Conservation (phyloP, 2,329 filamentous ascomycete species). For the Neurospora crassa region DNA sequence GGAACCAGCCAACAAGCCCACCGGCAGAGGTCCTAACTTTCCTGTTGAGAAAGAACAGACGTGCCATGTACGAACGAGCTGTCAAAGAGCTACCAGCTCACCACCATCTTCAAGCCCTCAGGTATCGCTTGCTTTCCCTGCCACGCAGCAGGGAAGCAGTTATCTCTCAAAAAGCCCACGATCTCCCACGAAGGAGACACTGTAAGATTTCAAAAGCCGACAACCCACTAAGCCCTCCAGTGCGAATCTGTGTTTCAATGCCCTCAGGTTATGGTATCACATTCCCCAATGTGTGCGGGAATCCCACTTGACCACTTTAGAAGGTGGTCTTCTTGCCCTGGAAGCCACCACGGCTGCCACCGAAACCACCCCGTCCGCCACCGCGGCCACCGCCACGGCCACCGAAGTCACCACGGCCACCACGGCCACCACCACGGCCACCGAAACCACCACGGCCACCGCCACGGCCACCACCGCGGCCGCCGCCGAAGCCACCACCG, state of each 20-base stretch:
- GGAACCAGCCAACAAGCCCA: constrained; percentile 16
- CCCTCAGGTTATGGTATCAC: constrained; percentile 27
- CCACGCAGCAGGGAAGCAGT: constrained; percentile 22
- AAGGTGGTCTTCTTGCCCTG: constrained; percentile 67
- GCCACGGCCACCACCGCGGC: constrained; percentile 40
- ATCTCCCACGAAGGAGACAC: constrained; percentile 22
- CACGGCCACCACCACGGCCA: constrained; percentile 29
- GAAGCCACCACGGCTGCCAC: constrained; percentile 46
- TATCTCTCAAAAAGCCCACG: constrained; percentile 44
- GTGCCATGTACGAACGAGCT: constrained; percentile 16
- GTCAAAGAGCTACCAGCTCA: constrained; percentile 26
- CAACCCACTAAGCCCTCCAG: constrained; percentile 47
- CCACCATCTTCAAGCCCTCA: constrained; percentile 38
- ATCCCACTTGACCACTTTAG: constrained; percentile 20
- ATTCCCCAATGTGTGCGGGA: constrained; percentile 28
- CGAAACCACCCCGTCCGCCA: constrained; percentile 40
- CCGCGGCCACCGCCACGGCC: constrained; percentile 41
- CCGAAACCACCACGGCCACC: constrained; percentile 36
- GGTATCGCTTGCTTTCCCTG: constrained; percentile 39
- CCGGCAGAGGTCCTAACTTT: constrained; percentile 9
- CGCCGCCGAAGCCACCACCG: constrained; percentile 36
- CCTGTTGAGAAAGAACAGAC: neutral
- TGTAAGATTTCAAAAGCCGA: constrained; percentile 40
- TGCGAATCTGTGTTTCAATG: constrained; percentile 30
- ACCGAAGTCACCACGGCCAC: constrained; percentile 36